A percentile compares a stretch with the other conserved stretches of the same genome.
Conservation (phyloP, 495 filamentous ascomycete species). For the Usnea hakonensis region DNA sequence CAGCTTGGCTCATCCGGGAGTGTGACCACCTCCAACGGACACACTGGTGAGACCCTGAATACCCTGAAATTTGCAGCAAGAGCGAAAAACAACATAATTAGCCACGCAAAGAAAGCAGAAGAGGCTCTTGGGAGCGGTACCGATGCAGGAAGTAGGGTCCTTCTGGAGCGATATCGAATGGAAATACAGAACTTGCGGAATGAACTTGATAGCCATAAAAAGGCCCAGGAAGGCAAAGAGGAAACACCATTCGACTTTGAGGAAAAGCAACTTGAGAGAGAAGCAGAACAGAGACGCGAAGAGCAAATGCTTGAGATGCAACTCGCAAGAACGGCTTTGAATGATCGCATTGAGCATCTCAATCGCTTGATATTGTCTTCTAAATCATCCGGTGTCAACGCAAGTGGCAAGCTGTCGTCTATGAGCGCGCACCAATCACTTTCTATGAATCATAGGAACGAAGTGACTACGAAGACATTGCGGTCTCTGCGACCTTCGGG, state of each 20-base stretch:
- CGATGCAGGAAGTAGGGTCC: conserved; percentile 60
- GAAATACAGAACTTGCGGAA: conserved; percentile 77
- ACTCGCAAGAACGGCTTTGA: conserved; percentile 85
- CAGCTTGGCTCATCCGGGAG: conserved; percentile 64
- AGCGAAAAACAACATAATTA: conserved; percentile 96
- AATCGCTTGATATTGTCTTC: conserved; percentile 93
- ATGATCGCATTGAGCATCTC: conserved; percentile 94
- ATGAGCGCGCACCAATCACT: conserved; percentile 62
- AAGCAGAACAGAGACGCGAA: conserved; percentile 78
- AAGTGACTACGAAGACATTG: conserved; percentile 25
- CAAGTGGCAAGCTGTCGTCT: conserved; percentile 59
- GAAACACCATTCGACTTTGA: conserved; percentile 52
- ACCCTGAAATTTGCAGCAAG: conserved; percentile 94
- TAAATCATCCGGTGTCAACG: conserved; percentile 89
- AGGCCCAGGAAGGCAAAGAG: conserved; percentile 54
- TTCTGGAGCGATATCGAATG: conserved; percentile 89
- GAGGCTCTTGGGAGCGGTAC: conserved; percentile 65
- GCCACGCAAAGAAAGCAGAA: conserved; percentile 91
- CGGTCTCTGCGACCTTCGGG: conserved; percentile 63
- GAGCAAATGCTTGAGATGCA: conserved; percentile 99
- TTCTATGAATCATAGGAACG: conserved; percentile 41
- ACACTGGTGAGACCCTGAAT: conserved; percentile 84
- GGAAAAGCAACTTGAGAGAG: conserved; percentile 67
- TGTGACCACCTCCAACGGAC: conserved; percentile 51
- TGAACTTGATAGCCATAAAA: conserved; percentile 72